phyloP scores from a whole-genome alignment of 306 rosid genomes.

The Prosopis cineraria region DNA sequence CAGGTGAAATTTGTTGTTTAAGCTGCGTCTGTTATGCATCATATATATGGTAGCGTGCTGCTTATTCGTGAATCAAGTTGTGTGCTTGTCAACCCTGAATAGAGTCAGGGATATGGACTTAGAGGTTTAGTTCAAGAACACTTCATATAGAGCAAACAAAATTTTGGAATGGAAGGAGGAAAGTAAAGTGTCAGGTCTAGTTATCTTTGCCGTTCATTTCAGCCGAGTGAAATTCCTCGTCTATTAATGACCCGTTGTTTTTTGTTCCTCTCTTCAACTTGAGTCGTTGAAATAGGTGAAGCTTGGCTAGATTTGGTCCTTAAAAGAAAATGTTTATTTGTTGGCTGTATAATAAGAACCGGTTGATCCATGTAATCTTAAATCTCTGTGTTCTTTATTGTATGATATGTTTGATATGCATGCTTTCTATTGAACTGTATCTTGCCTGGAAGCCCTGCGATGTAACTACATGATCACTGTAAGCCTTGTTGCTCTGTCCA shows the following conservation, averaged over 20 bases:
- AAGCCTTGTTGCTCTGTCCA: neutral
- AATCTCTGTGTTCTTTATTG: neutral
- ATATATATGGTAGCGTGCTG: slow-evolving; percentile 40
- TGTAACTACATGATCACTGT: neutral
- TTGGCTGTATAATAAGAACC: neutral
- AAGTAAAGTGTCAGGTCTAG: neutral
- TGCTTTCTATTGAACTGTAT: neutral
- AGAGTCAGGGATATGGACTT: neutral
- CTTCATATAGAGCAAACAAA: neutral
- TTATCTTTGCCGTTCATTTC: neutral
- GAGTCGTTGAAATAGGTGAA: neutral
- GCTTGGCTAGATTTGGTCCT: neutral
- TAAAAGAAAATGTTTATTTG: neutral
- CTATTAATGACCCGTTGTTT: neutral
- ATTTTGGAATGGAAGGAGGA: neutral
- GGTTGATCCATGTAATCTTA: neutral
- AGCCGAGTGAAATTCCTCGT: neutral
- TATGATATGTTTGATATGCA: neutral
- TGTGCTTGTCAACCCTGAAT: neutral
- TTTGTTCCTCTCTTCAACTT: neutral
- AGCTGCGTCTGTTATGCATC: neutral
- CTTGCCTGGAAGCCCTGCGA: neutral
- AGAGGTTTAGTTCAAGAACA: neutral
- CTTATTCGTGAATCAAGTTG: neutral
- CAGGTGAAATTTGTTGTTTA: slow-evolving; percentile 42